Evolutionary conservation across 2,329 filamentous ascomycete genomes (phyloP).

Genomic region (Alternaria sp.): DNA sequence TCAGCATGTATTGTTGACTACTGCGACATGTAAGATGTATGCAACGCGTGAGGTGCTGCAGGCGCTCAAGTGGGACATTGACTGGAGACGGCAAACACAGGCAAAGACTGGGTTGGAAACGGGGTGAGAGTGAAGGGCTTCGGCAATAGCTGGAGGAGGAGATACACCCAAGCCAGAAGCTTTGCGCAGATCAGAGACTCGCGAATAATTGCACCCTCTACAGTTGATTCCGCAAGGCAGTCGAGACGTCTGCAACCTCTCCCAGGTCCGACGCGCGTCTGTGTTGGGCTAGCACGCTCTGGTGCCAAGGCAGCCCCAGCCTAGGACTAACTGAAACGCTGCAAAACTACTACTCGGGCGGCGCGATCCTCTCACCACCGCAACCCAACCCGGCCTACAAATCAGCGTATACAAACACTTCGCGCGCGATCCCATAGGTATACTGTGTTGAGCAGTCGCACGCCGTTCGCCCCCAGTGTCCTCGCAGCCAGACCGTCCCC

Average conservation of each 20-base stretch:
- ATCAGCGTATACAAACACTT: constrained; percentile 19
- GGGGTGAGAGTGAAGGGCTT: background rate
- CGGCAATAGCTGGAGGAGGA: background rate
- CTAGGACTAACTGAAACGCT: constrained; percentile 31
- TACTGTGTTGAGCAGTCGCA: constrained; percentile 27
- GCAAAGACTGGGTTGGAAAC: background rate
- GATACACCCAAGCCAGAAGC: background rate
- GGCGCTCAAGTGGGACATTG: background rate
- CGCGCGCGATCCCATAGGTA: constrained; percentile 22
- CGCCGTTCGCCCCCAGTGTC: constrained; percentile 22
- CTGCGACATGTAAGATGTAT: background rate
- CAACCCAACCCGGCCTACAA: constrained; percentile 32
- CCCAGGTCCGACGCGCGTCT: constrained; percentile 13
- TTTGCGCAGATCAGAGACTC: background rate
- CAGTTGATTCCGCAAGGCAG: background rate
- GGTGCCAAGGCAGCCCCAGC: constrained; percentile 16
- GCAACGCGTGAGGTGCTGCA: background rate
- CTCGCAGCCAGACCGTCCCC: constrained; percentile 20
- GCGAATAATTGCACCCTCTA: background rate
- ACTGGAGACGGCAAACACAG: background rate
- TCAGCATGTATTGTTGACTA: background rate
- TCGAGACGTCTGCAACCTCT: background rate
- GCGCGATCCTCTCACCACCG: constrained; percentile 35
- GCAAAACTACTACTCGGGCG: constrained; percentile 30
- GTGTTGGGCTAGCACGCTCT: constrained; percentile 7